Base-by-base conservation (phyloP, 352 stramenopile genomes). In the Phytophthora pistaciae region DNA sequence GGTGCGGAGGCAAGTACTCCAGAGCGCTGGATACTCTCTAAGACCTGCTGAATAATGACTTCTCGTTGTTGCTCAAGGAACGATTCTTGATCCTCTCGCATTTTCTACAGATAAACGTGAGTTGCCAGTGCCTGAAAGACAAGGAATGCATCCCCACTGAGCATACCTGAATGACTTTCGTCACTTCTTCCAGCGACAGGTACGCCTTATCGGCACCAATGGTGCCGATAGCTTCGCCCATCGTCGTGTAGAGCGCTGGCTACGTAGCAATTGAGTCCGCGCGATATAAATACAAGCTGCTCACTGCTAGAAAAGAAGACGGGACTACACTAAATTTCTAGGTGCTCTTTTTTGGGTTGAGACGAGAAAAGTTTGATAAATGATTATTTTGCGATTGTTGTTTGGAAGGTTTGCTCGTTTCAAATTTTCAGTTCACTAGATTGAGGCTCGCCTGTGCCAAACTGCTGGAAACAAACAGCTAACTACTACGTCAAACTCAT, bases 21-120 rank as follows among this genome's bases (percentile, higher is more conserved):
- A 25, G 72, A 80, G 3, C 72, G 72, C 29, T 74, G 70, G n/a
- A 94, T 76, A 36, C 50, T 85, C 31, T 80, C 46, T 57, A 94
- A 65, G 11, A 94, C 84, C 66, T 90, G 79, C 53, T 85, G 82
- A 9, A 94, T 79, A 36, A 94, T 91, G 0, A 63, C 70, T 46
- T 84, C 74, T 56, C 84, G 75, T 58, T 94, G 83, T 31, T 88
- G 74, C 31, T 83, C 50, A 0, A 94, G 68, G 23, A 88, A 73
- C n/a, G 50, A 61, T 36, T 80, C 68, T 56, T 93, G 84, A 11
- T 91, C 79, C 38, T 74, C 66, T 31, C 66, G 46, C 56, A 78
- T 71, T 74, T 61, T 74, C 70, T 78, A 8, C 42, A 63, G 1
- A 56, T 18, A 29, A 36, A 14, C 13, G 13, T 36, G n/a, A 36